These are phyloP conservation scores for Pseudonitzschia multiseries DNA, from an alignment of 108 stramenopile genomes.

Conservation along the genomic window DNA sequence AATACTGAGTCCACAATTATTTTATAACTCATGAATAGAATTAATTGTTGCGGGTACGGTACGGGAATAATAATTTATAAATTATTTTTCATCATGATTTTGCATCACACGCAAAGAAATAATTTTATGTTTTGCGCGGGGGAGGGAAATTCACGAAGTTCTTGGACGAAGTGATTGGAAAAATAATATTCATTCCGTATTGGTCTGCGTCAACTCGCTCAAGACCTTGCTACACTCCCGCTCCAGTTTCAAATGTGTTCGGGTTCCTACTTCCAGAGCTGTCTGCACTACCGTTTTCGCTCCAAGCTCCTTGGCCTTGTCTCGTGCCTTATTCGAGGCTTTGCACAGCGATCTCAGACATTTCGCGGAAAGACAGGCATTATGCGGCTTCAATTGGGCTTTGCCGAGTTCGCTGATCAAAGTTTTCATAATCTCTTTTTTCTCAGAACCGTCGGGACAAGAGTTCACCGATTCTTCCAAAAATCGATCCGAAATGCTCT, in stretches of 20 bases:
- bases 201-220: constrained; percentile 17
- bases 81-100: no score
- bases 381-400: constrained; percentile 77
- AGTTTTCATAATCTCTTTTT: constrained; percentile 69
- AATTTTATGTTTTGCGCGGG: no score
- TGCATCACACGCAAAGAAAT: no score
- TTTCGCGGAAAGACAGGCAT: constrained; percentile 81
- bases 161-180: no score
- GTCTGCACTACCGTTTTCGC: constrained; percentile 81
- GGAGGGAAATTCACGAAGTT: no score
- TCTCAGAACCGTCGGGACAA: constrained; percentile 17
- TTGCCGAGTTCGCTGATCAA: constrained; percentile 75
- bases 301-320: constrained; percentile 72
- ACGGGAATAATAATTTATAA: no score
- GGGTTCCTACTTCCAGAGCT: constrained; percentile 76
- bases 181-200: constrained; percentile 4
- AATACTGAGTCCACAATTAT: no score
- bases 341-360: constrained; percentile 73
- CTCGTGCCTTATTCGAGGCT: constrained; percentile 72
- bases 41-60: no score
- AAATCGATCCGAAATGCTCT: constrained; percentile 55
- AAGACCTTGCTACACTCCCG: constrained; percentile 54
- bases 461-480: constrained; percentile 64
- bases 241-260: constrained; percentile 81
- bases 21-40: no score